phyloP scores from a whole-genome alignment of 129 eudicot genomes.

The Flaveria robusta region DNA sequence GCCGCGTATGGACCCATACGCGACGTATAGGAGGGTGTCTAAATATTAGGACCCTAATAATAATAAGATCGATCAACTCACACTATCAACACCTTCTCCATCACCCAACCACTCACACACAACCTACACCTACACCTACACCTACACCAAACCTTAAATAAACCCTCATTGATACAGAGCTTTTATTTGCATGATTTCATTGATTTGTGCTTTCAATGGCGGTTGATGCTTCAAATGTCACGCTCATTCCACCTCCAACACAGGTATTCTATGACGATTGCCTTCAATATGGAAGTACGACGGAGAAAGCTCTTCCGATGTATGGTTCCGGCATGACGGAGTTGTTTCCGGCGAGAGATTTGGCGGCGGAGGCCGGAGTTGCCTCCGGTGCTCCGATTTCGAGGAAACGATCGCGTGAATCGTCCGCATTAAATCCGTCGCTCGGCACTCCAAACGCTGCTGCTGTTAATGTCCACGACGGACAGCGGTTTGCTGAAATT shows the following conservation, averaged over 20 bases:
- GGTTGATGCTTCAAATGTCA: constrained; percentile 28
- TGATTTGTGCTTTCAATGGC: constrained; percentile 19
- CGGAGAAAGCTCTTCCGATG: not conserved
- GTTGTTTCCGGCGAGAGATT: not conserved
- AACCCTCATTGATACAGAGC: not conserved
- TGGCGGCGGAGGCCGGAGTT: constrained; percentile 16
- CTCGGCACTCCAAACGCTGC: not conserved
- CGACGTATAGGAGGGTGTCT: too few relatives aligned
- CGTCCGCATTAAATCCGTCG: not conserved
- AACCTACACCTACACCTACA: constrained; percentile 4
- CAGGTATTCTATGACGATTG: not conserved
- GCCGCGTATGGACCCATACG: too few relatives aligned
- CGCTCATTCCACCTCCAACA: constrained; percentile 1
- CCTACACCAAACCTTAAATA: constrained; percentile 21
- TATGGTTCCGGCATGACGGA: constrained; percentile 10
- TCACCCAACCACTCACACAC: constrained; percentile 23
- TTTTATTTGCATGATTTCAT: constrained; percentile 19
- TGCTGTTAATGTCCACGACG: not conserved
- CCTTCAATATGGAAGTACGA: not conserved
- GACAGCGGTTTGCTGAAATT: not conserved
- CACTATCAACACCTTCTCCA: not conserved
- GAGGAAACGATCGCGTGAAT: constrained; percentile 23
- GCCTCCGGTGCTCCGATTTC: constrained; percentile 6
- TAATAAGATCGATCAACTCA: not conserved
- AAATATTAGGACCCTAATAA: too few relatives aligned